Percentiles rank a stretch among this genome's conserved stretches.
These are phyloP conservation scores for Penicillium daleae DNA, from an alignment of 495 filamentous ascomycete genomes.

Conservation along the genomic window DNA sequence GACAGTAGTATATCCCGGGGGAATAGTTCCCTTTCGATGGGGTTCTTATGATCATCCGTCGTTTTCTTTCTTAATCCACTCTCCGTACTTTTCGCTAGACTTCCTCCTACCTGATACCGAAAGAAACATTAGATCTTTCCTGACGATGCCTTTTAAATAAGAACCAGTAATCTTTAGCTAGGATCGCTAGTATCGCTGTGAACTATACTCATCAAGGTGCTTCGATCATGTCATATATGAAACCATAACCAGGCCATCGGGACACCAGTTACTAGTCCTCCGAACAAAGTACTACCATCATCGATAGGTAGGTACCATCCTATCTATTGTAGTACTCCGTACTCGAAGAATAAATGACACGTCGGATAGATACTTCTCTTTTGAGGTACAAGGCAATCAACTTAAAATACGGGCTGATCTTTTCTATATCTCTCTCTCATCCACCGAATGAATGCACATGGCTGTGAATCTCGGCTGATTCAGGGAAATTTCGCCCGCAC, in stretches of 20 bases:
- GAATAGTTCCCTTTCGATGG: not conserved
- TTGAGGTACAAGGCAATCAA: not conserved
- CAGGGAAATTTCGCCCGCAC: not conserved
- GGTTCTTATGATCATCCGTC: not conserved
- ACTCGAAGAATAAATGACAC: not conserved
- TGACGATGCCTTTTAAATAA: no score
- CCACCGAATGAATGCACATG: conserved; percentile 25
- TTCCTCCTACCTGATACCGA: no score
- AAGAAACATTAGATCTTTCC: no score
- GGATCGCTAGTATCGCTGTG: not conserved
- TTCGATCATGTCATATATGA: not conserved
- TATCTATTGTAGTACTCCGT: no score
- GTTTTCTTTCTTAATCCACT: not conserved
- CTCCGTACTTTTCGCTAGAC: no score
- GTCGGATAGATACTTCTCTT: conserved; percentile 4
- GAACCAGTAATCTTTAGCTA: no score
- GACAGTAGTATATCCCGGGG: no score
- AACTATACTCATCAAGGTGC: not conserved
- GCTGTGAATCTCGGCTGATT: conserved; percentile 25
- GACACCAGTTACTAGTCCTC: not conserved
- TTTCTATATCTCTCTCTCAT: no score
- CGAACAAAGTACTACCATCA: not conserved
- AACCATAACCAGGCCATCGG: not conserved
- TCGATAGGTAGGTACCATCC: no score
- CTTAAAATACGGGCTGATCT: not conserved